Evolutionary conservation across 1,284 basidiomycete genomes (phyloP).

Genomic region (Cryptococcus floricola): DNA sequence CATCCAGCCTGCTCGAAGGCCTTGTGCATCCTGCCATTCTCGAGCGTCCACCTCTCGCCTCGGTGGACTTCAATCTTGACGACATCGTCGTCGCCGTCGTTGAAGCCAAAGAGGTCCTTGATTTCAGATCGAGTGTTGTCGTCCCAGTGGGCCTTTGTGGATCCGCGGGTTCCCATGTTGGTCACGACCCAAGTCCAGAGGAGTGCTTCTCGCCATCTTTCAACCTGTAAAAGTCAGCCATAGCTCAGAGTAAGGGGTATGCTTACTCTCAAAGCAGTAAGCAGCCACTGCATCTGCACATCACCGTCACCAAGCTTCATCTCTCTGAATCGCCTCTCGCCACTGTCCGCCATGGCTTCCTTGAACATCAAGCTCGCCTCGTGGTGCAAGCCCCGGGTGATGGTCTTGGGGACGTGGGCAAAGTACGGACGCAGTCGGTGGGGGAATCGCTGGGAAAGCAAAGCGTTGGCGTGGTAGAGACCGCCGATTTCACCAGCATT

Average conservation of each 20-base stretch:
- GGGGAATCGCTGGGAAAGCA: constrained; percentile 43
- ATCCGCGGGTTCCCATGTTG: constrained; percentile 26
- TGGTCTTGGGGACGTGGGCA: constrained; percentile 43
- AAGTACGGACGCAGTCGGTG: constrained; percentile 41
- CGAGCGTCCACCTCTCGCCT: constrained; percentile 39
- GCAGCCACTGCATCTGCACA: constrained; percentile 45
- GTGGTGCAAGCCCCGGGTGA: constrained; percentile 42
- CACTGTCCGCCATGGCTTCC: constrained; percentile 29
- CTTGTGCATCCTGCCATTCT: constrained; percentile 25
- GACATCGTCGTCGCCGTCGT: constrained; percentile 27
- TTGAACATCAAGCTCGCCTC: constrained; percentile 46
- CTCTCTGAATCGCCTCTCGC: constrained; percentile 39
- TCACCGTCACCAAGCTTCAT: constrained; percentile 33
- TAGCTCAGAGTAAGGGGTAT: not conserved
- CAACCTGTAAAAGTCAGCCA: constrained; percentile 21
- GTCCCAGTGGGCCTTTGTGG: constrained; percentile 25
- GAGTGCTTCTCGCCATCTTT: constrained; percentile 47
- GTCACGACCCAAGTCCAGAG: constrained; percentile 45
- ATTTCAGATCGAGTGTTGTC: constrained; percentile 27
- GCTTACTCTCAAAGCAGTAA: constrained; percentile 30
- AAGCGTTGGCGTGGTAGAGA: constrained; percentile 43
- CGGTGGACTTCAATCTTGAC: constrained; percentile 38
- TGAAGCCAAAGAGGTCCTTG: constrained; percentile 31
- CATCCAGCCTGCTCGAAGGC: constrained; percentile 34
- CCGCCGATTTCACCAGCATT: constrained; percentile 42